Base-by-base conservation (phyloP, 2,329 filamentous ascomycete genomes). In the Zymoseptoria tritici region DNA sequence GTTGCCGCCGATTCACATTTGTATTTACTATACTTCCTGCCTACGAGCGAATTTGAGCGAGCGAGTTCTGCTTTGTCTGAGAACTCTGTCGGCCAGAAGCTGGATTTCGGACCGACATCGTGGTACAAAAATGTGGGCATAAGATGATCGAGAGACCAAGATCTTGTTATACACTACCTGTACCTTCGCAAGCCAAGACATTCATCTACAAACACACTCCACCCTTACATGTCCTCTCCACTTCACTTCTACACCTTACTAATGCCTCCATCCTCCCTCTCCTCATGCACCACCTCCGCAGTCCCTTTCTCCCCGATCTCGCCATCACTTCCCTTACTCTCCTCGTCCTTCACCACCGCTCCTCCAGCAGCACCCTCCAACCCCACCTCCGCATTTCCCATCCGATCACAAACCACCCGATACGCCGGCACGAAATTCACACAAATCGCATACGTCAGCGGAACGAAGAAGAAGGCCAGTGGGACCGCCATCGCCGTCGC, bases 381-480 rank as follows among this genome's bases (percentile, higher is more conserved):
- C 0, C 80, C 80, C 62, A 83, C 73, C 21, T 75, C 75, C 6
- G 78, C 76, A 42, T 74, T 74, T 0, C 76, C 76, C 50, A 81
- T 76, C 59, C 74, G 78, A 68, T 91, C 88, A 2, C 85, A 83
- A 0, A 85, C 82, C 57, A 81, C 75, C 36, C 81, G 77, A 70
- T 91, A 90, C 2, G 78, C 74, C 0, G 85, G 84, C 4, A 85
- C 76, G 65, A 89, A 89, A 73, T 91, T 91, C 22, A 82, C 78
- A 50, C 70, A 73, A 6, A 80, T 55, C 0, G 77, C 66, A 67
- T 81, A 82, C 4, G 68, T 70, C 73, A 74, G 80, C 0, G 79
- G 77, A 0, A 74, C 74, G 63, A 81, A 54, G 69, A 81, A 75
- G 66, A 81, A 81, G 3, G 72, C 71, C 51, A 88, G 68, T n/a